Conservation (phyloP, 805 yeast species). For the Ogataea glucozyma region DNA sequence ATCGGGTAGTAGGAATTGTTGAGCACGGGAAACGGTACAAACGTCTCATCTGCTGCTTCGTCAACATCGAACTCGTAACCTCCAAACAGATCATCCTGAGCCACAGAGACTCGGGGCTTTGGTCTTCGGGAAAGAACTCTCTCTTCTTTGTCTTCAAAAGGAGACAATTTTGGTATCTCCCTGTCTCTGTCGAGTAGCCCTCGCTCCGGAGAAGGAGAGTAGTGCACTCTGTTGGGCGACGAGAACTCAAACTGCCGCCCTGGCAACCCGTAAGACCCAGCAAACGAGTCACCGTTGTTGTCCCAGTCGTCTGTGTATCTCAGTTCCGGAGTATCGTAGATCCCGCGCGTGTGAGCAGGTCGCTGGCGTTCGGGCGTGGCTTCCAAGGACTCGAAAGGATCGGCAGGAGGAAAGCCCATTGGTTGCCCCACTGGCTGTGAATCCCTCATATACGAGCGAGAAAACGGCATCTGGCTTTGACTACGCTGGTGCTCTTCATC, state of each 20-base stretch:
- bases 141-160: constrained; percentile 16
- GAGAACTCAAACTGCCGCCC: constrained; percentile 19
- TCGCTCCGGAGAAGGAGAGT: constrained; percentile 25
- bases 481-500: constrained; percentile 8
- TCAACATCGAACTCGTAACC: constrained; percentile 30
- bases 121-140: too few relatives aligned
- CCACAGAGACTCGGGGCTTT: too few relatives aligned
- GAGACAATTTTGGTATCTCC: constrained; percentile 14
- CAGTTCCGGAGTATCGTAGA: constrained; percentile 14
- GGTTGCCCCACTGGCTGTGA: constrained; percentile 13
- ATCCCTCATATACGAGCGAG: constrained; percentile 10
- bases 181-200: neutral
- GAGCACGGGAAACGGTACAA: constrained; percentile 37
- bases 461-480: constrained; percentile 5
- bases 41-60: constrained; percentile 28
- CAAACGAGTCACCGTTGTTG: constrained; percentile 10
- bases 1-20: constrained; percentile 37
- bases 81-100: constrained; percentile 21
- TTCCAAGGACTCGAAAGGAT: neutral
- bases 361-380: constrained; percentile 11
- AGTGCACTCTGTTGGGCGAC: constrained; percentile 21
- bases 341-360: constrained; percentile 4
- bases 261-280: constrained; percentile 15
- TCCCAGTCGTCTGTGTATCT: constrained; percentile 8
- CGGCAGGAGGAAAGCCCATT: constrained; percentile 14